A percentile compares a stretch with the other conserved stretches of the same genome.
Conservation (phyloP, 2,329 filamentous ascomycete species). For the Thielaviopsis ethacetica region DNA sequence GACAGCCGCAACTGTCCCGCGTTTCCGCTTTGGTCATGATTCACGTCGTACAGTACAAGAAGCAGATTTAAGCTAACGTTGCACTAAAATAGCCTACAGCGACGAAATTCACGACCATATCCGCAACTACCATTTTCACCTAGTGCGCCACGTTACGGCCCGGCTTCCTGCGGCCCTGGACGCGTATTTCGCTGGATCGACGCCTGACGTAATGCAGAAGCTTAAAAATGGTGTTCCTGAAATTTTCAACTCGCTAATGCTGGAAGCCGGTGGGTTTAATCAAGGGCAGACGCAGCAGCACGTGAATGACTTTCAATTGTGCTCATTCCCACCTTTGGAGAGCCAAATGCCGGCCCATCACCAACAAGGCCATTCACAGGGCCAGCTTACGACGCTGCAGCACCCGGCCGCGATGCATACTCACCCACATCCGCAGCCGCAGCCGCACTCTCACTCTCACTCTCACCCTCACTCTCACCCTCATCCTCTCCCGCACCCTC, state of each 20-base stretch:
- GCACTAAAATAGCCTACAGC: conserved; percentile 4
- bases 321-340: no score
- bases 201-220: neutral
- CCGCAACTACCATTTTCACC: conserved; percentile 5
- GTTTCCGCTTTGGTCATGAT: neutral
- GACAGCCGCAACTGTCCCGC: neutral
- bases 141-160: neutral
- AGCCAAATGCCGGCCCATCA: no score
- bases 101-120: conserved; percentile 3
- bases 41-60: neutral
- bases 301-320: no score
- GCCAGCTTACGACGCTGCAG: no score
- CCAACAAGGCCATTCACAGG: no score
- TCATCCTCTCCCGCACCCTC: neutral
- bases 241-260: neutral
- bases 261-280: neutral
- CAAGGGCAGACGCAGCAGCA: neutral
- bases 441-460: neutral
- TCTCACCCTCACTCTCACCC: neutral
- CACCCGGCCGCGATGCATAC: no score
- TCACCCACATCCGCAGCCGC: neutral
- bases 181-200: neutral
- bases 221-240: neutral
- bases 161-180: neutral
- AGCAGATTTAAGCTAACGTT: conserved; percentile 1